Conservation (phyloP, 352 stramenopile species). For the Globisporangium nunn region DNA sequence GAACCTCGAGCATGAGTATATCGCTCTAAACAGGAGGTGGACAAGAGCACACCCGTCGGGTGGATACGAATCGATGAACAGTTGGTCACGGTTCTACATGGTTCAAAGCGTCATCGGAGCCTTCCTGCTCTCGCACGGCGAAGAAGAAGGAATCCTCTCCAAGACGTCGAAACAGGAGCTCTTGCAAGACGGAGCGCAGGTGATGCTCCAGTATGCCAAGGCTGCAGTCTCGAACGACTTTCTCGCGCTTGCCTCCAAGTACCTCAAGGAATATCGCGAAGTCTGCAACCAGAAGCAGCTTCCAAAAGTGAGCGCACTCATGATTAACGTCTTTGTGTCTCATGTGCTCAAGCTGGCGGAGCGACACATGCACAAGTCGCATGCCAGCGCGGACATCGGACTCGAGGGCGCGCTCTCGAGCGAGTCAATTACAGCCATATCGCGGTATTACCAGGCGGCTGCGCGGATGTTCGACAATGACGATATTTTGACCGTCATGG, state of each 20-base stretch:
- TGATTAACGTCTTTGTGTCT: slow-evolving; percentile 78
- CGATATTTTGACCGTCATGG: slow-evolving; percentile 65
- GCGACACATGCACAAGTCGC: slow-evolving; percentile 39
- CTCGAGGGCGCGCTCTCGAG: slow-evolving; percentile 2
- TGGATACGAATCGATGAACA: slow-evolving; percentile 39
- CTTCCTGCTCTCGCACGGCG: slow-evolving; percentile 25
- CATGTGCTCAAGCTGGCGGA: slow-evolving; percentile 73
- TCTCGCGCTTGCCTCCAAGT: slow-evolving; percentile 60
- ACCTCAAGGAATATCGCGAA: slow-evolving; percentile 72
- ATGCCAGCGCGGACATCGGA: neutral
- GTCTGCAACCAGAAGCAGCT: slow-evolving; percentile 59
- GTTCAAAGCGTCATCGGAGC: slow-evolving; percentile 34
- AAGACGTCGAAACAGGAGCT: slow-evolving; percentile 21
- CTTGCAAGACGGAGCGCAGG: slow-evolving; percentile 22
- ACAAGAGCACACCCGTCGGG: slow-evolving; percentile 25
- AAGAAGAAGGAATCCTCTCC: slow-evolving; percentile 24
- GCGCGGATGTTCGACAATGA: slow-evolving; percentile 80
- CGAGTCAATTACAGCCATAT: slow-evolving; percentile 37
- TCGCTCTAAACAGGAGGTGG: slow-evolving; percentile 35
- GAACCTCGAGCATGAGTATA: slow-evolving; percentile 10
- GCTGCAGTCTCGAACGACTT: slow-evolving; percentile 63
- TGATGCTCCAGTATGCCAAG: slow-evolving; percentile 66
- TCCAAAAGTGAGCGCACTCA: slow-evolving; percentile 65
- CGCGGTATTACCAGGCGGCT: slow-evolving; percentile 63
- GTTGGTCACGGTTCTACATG: slow-evolving; percentile 63